These are phyloP conservation scores for Simmondsia chinensis DNA, from an alignment of 148 eudicot species.

Conservation along the genomic window DNA sequence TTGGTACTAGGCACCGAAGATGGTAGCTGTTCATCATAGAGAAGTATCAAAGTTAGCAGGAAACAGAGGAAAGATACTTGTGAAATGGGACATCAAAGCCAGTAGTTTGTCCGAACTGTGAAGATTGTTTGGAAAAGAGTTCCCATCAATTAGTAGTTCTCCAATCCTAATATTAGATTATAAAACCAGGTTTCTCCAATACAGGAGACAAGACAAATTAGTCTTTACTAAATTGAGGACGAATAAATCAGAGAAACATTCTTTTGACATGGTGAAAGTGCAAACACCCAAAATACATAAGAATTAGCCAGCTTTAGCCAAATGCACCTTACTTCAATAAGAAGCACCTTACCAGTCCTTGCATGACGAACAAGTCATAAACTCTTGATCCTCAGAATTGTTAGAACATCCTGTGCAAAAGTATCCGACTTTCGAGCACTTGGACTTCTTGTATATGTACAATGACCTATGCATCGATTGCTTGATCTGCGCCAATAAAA, in stretches of 20 bases:
- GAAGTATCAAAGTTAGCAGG: conserved; percentile 6
- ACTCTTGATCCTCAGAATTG: conserved; percentile 43
- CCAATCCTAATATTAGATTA: too few species aligned
- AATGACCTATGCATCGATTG: conserved; percentile 57
- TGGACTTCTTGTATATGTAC: conserved; percentile 38
- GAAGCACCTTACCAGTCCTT: conserved; percentile 65
- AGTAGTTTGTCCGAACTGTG: too few species aligned
- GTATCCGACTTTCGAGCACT: conserved; percentile 34
- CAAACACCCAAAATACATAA: too few species aligned
- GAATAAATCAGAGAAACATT: too few species aligned
- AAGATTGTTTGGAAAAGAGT: too few species aligned
- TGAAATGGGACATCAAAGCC: too few species aligned
- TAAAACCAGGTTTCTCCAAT: too few species aligned
- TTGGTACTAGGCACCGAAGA: conserved; percentile 42
- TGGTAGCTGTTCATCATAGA: conserved; percentile 53
- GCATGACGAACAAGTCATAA: conserved; percentile 66
- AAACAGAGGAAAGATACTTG: neutral
- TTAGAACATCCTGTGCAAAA: conserved; percentile 55
- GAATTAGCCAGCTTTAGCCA: too few species aligned
- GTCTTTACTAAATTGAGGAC: too few species aligned
- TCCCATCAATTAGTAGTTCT: too few species aligned
- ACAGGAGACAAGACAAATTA: too few species aligned
- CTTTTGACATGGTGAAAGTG: too few species aligned
- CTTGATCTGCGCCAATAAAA: conserved; percentile 40
- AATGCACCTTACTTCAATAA: conserved; percentile 7